Evolutionary conservation across 164 flowering plant genomes (phyloP), one percentile per base, ranked within the genome.

Genomic region (Vitis rupestris): DNA sequence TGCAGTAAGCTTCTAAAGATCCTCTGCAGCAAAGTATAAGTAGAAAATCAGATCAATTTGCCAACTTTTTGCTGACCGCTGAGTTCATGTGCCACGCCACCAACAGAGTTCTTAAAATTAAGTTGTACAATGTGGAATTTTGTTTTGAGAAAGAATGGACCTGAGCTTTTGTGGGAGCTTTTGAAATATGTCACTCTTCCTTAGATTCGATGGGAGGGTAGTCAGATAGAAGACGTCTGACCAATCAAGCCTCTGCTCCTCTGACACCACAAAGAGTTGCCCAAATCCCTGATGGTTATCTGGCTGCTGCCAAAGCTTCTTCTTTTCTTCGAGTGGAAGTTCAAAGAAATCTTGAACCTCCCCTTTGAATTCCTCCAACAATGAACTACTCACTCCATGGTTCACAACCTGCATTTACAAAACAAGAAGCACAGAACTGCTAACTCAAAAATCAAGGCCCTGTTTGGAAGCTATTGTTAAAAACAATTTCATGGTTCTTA

Each of bases 201-300:
- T 75, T 15, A 72, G 47, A 57, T 27, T 49, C 44, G 3, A 10
- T 31, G 84, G 84, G 47, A 73, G 76, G 16, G 81, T 78, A 37
- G 67, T 75, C 2, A 81, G 64, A 60, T 64, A 75, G 51, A 81
- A 78, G 75, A 75, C 70, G 59, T 81, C 83, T 0, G 73, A 67
- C 83, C 83, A 76, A 59, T 77, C 81, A 29, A 80, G 79, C 67
- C 77, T 77, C 56, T 81, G 81, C 13, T 75, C 79, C 48, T 82
- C 82, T 4, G 85, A 82, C 10, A 75, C 74, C 30, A 79, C 81
- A 73, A 79, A 78, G 11, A 68, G 52, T 55, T 79, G 81, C 13
- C 83, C 85, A 69, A 77, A 82, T 4, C 85, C 85, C 48, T 82
- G 76, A 13, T 61, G 72, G 51, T 80, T 73, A 37, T 69, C 81